These are phyloP conservation scores for Fonsecaea monophora DNA, from an alignment of 2,329 filamentous ascomycete genomes.

Conservation along the genomic window DNA sequence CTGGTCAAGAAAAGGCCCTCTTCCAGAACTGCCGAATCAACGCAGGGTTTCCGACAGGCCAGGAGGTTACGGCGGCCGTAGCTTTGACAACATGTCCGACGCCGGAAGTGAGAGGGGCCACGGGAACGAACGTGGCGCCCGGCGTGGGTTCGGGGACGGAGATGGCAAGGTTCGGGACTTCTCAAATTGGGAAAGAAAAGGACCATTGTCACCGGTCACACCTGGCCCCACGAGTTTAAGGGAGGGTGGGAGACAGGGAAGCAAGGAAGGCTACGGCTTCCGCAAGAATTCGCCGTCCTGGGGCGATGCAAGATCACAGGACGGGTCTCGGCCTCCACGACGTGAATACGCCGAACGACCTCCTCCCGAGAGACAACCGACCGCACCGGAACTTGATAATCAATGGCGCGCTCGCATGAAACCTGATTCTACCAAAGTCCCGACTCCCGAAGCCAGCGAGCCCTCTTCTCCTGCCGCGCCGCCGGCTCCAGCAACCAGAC, in stretches of 20 bases:
- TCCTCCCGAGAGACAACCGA: slow-evolving; percentile 72
- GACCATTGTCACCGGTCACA: slow-evolving; percentile 77
- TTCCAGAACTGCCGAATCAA: slow-evolving; percentile 72
- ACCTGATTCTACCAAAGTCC: slow-evolving; percentile 73
- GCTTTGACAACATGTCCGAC: slow-evolving; percentile 62
- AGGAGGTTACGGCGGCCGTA: slow-evolving; percentile 58
- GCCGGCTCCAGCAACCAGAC: slow-evolving; percentile 68
- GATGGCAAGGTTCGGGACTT: slow-evolving; percentile 83
- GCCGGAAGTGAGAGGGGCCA: slow-evolving; percentile 59
- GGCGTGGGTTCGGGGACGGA: slow-evolving; percentile 69
- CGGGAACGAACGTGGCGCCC: slow-evolving; percentile 60
- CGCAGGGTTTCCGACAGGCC: slow-evolving; percentile 63
- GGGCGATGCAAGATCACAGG: slow-evolving; percentile 72
- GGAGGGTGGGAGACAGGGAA: slow-evolving; percentile 65
- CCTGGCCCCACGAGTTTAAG: slow-evolving; percentile 51
- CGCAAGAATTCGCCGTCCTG: slow-evolving; percentile 75
- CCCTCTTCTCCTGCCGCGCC: slow-evolving; percentile 75
- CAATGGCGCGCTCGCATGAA: slow-evolving; percentile 93
- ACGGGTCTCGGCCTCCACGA: slow-evolving; percentile 79
- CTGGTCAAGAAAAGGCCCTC: slow-evolving; percentile 92
- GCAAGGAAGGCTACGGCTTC: slow-evolving; percentile 64
- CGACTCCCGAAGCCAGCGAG: slow-evolving; percentile 73
- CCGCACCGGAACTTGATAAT: slow-evolving; percentile 89
- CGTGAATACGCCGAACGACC: slow-evolving; percentile 76
- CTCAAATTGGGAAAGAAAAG: slow-evolving; percentile 92